These are phyloP conservation scores for Asterochloris erici DNA, from an alignment of 139 green algal genomes.

Conservation along the genomic window DNA sequence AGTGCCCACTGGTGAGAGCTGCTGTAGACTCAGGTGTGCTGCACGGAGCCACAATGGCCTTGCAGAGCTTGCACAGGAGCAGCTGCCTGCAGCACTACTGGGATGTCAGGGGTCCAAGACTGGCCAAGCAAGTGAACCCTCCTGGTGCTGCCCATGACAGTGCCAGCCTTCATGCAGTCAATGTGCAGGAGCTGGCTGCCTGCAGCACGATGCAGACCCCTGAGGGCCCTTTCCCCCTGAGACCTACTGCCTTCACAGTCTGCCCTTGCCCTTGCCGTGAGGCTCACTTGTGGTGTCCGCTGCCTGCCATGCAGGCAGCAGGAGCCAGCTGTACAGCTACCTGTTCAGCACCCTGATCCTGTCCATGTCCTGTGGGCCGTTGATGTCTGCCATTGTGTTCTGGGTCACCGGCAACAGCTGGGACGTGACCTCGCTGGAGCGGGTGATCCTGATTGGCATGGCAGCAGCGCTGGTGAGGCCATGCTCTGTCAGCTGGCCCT, in stretches of 20 bases:
- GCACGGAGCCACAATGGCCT: background rate
- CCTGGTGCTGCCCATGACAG: background rate
- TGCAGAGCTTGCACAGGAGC: background rate
- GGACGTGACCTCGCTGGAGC: constrained; percentile 3
- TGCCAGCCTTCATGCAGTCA: background rate
- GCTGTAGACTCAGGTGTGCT: background rate
- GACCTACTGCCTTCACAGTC: background rate
- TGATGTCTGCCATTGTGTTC: background rate
- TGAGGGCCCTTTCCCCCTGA: background rate
- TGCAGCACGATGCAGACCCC: background rate
- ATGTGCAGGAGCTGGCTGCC: background rate
- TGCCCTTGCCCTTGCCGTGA: background rate
- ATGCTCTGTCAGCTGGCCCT: too few species aligned
- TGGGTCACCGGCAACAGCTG: constrained; percentile 1
- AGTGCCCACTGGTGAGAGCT: background rate
- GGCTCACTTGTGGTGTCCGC: background rate
- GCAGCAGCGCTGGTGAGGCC: background rate
- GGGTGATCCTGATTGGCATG: constrained; percentile 12
- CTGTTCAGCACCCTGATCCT: constrained; percentile 7
- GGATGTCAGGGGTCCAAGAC: too few species aligned
- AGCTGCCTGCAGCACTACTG: background rate
- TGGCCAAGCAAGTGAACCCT: background rate
- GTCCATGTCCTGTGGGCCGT: constrained; percentile 6
- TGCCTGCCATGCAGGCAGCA: constrained; percentile 1
- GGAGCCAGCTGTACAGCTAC: background rate